A percentile compares a stretch with the other conserved stretches of the same genome.
Evolutionary conservation across 306 rosid species (phyloP).

Genomic region (Mimosa bimucronata): DNA sequence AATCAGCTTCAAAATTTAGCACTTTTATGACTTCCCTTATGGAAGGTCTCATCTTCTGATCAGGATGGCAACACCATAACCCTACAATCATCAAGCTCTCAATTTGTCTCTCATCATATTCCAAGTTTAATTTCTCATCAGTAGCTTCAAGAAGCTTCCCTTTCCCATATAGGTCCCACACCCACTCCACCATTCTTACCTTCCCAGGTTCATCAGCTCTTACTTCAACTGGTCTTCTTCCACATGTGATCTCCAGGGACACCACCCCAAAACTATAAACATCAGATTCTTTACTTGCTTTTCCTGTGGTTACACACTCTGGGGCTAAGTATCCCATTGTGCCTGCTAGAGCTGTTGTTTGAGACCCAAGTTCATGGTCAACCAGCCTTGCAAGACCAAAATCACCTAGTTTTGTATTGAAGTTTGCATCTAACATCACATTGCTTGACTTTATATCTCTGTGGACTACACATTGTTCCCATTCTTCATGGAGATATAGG

Average conservation of each 20-base stretch:
- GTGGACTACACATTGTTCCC: constrained; percentile 86
- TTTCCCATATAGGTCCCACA: constrained; percentile 72
- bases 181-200: constrained; percentile 73
- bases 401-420: constrained; percentile 79
- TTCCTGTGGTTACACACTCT: constrained; percentile 70
- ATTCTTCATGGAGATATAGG: constrained; percentile 77
- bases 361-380: constrained; percentile 73
- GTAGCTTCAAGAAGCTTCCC: constrained; percentile 52
- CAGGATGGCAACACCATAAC: constrained; percentile 82
- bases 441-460: constrained; percentile 82
- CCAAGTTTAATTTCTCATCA: constrained; percentile 46
- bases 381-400: constrained; percentile 78
- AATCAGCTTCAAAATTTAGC: constrained; percentile 50
- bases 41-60: constrained; percentile 58
- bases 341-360: constrained; percentile 76
- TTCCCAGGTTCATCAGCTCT: constrained; percentile 50
- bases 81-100: constrained; percentile 62
- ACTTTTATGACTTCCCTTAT: constrained; percentile 71
- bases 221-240: constrained; percentile 66
- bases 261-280: constrained; percentile 81
- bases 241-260: constrained; percentile 70
- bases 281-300: constrained; percentile 73
- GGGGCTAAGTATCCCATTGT: constrained; percentile 82
- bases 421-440: constrained; percentile 68
- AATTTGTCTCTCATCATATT: constrained; percentile 54